Evolutionary conservation across 768 basidiomycete species (phyloP).

Genomic region (Lactarius hengduanensis): DNA sequence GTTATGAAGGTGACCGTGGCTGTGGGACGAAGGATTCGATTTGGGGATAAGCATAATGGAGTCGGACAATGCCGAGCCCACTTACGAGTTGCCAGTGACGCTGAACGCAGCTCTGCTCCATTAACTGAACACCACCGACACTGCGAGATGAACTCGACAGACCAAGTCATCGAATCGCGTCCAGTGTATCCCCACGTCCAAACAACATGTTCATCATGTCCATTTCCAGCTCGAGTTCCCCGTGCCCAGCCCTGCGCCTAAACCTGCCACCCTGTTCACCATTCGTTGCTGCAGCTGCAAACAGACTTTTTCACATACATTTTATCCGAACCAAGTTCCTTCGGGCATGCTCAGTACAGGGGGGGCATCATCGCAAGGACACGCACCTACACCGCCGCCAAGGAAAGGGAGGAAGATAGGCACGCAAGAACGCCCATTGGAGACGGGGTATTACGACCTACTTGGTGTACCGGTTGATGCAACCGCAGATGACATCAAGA

Average conservation of each 20-base stretch:
- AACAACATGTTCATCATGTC: constrained; percentile 61
- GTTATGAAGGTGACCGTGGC: background rate
- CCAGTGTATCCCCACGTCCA: constrained; percentile 65
- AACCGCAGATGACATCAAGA: constrained; percentile 83
- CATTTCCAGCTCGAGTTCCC: constrained; percentile 62
- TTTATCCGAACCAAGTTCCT: constrained; percentile 63
- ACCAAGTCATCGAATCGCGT: constrained; percentile 59
- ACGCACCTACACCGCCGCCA: constrained; percentile 17
- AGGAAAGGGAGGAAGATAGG: constrained; percentile 77
- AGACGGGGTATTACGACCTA: constrained; percentile 89
- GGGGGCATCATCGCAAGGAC: constrained; percentile 25
- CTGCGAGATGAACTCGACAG: constrained; percentile 43
- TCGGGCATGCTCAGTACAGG: constrained; percentile 10
- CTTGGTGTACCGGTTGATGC: constrained; percentile 75
- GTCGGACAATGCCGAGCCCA: constrained; percentile 2
- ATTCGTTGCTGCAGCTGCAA: constrained; percentile 73
- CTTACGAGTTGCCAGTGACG: background rate
- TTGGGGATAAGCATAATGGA: background rate
- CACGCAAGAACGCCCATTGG: constrained; percentile 82
- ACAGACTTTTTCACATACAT: constrained; percentile 56
- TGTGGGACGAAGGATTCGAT: background rate
- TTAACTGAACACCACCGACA: background rate
- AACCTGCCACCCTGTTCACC: constrained; percentile 55
- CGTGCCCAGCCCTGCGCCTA: constrained; percentile 57
- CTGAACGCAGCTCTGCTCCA: background rate